Base-by-base conservation (phyloP, 1,139 yeast genomes). In the Hemisphaericaspora xylanilytica region DNA sequence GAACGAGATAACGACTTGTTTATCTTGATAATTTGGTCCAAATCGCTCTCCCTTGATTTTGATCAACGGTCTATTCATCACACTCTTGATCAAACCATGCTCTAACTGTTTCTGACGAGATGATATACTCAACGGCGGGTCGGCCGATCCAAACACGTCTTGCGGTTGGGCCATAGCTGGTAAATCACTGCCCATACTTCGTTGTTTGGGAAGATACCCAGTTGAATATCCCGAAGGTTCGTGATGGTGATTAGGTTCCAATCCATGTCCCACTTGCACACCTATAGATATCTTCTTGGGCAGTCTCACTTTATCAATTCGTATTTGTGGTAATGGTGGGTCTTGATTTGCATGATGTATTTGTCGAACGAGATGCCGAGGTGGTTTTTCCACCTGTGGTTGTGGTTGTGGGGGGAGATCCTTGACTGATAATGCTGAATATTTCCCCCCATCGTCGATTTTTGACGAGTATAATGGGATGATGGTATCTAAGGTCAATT, bases 11-110 rank as follows among this genome's bases (percentile, higher is more conserved):
- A 53, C 49, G 15, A 61, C 42, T 10, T 44, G 46, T 32, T 44
- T 40, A 8, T 51, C 57, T 14, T 53, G 48, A 34, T 48, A 56
- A 11, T 43, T 37, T 8, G 46, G 48, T 0, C 57, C 56, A 20
- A 50, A 47, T 13, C 53, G 47, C 29, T 53, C 58, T n/a, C 48
- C 48, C 20, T 40, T 42, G 21, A 57, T 33, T 9, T 55, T 40
- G 16, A 60, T 43, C 28, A 67, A 49, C 0, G 72, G 70, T 18
- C 60, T 52, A 43, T 65, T 63, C 73, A 69, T 67, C 7, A 68
- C 72, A 24, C 48, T 48, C 35, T 52, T 56, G 11, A 69, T 61
- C 38, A 69, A 52, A n/a, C 52, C 56, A 33, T 50, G 50, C 43
- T 67, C 72, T 41, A 65, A 46, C 8, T 48, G 49, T 40, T 57